Evolutionary conservation across 306 rosid species (phyloP).

Genomic region (Datisca glomerata): DNA sequence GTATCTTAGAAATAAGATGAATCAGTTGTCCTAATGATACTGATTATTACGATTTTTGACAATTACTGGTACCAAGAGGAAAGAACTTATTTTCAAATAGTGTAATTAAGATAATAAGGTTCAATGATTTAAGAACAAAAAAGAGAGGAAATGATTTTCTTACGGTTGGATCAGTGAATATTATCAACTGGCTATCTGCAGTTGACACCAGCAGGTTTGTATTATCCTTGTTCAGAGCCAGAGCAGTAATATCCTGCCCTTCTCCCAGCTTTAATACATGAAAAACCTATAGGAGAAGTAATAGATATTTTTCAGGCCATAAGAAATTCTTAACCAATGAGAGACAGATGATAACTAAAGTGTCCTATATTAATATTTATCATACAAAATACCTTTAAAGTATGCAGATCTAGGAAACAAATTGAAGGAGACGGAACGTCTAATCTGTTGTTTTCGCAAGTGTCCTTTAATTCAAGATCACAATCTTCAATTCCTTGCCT

Average conservation of each 20-base stretch:
- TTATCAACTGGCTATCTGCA: slow-evolving; percentile 60
- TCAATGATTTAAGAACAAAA: too few species aligned
- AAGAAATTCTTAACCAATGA: background rate
- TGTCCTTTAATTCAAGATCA: slow-evolving; percentile 28
- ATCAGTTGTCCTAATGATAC: too few species aligned
- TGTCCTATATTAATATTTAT: too few species aligned
- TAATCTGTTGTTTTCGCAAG: slow-evolving; percentile 34
- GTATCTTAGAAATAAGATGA: too few species aligned
- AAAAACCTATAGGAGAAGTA: slow-evolving; percentile 43
- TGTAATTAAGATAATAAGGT: background rate
- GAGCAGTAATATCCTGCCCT: slow-evolving; percentile 83
- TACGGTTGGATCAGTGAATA: slow-evolving; percentile 92
- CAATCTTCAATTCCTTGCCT: slow-evolving; percentile 22
- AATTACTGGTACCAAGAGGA: too few species aligned
- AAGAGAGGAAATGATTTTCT: slow-evolving; percentile 42
- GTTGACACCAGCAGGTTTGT: slow-evolving; percentile 94
- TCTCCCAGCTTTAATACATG: slow-evolving; percentile 53
- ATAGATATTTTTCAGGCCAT: background rate
- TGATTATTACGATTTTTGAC: too few species aligned
- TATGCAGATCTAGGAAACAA: slow-evolving; percentile 83
- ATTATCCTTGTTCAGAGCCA: slow-evolving; percentile 74
- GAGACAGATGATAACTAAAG: too few species aligned
- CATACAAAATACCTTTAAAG: slow-evolving; percentile 65
- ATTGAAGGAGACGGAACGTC: slow-evolving; percentile 62
- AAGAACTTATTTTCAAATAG: too few species aligned